Evolutionary conservation across 257 asterid genomes (phyloP).

Genomic region (Nicotiana obtusifolia): DNA sequence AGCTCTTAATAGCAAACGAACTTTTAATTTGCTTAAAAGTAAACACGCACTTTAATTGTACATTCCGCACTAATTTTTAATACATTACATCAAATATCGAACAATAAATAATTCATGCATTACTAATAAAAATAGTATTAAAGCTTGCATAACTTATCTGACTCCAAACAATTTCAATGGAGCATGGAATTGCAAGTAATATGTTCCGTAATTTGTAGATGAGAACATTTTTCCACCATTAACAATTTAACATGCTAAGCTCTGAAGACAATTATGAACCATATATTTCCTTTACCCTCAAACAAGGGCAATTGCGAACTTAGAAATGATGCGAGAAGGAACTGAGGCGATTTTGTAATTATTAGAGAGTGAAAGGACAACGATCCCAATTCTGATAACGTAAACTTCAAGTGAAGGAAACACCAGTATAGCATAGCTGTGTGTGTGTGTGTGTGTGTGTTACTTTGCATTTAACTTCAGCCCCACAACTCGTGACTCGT

Average conservation of each 20-base stretch:
- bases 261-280: background rate
- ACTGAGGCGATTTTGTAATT: background rate
- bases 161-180: too few species aligned
- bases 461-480: conserved; percentile 8
- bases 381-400: conserved; percentile 10
- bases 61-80: too few species aligned
- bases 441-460: background rate
- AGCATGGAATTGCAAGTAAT: too few species aligned
- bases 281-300: background rate
- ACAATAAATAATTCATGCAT: too few species aligned
- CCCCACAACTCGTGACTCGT: conserved; percentile 13
- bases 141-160: too few species aligned
- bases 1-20: too few species aligned
- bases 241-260: background rate
- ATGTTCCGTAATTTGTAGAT: too few species aligned
- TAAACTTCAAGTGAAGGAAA: conserved; percentile 19
- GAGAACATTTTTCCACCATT: background rate
- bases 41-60: too few species aligned
- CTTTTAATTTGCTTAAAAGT: too few species aligned
- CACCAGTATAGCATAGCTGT: background rate
- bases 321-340: background rate
- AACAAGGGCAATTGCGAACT: too few species aligned
- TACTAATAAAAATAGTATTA: too few species aligned
- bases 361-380: background rate
- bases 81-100: too few species aligned